Evolutionary conservation across 208 protist species (phyloP), one percentile per base, ranked within the genome.

Genomic region (Leptomonas pyrrhocoris): DNA sequence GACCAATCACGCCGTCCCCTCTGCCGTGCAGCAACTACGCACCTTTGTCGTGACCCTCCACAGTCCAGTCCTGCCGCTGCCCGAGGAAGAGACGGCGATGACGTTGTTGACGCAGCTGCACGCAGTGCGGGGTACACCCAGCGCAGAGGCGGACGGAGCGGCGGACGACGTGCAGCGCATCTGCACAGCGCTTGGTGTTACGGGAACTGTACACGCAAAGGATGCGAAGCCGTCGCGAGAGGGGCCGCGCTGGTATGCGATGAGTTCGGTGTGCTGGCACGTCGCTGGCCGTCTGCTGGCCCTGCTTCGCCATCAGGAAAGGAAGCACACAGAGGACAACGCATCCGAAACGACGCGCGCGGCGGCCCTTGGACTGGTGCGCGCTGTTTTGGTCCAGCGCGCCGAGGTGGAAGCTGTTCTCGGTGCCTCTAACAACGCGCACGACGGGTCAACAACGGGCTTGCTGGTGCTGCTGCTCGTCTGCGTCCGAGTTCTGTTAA

Each of bases 21-120:
- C 63, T 13, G 38, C 55, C 23, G 64, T 53, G 42, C 74, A 84
- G 71, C 86, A 90, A 75, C 71, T 92, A 19, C 60, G 81, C 45
- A 53, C 58, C 28, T 94, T 92, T 57, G 83, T 77, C 58, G 31
- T 30, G 23, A 84, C 79, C 7, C 72, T 90, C 12, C 63, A 36
- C 21, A 69, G 77, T 16, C 89, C 86, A 3, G 80, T 87, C 25
- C 60, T 73, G 40, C 42, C 77, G 34, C 53, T 49, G n/a, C 43
- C 59, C 1, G 84, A 82, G 40, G 77, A 86, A 15, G 86, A 92
- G 54, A 57, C 79, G 5, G 63, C 61, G 48, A 59, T 64, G 21
- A 53, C 73, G 25, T 61, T 89, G 30, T 69, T 85, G 8, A 71
- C 49, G 12, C 46, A 70, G 54, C 69, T 82, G 36, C 62, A 42